Evolutionary conservation across 2,329 filamentous ascomycete species (phyloP).

Genomic region (Xylariaceae sp.): DNA sequence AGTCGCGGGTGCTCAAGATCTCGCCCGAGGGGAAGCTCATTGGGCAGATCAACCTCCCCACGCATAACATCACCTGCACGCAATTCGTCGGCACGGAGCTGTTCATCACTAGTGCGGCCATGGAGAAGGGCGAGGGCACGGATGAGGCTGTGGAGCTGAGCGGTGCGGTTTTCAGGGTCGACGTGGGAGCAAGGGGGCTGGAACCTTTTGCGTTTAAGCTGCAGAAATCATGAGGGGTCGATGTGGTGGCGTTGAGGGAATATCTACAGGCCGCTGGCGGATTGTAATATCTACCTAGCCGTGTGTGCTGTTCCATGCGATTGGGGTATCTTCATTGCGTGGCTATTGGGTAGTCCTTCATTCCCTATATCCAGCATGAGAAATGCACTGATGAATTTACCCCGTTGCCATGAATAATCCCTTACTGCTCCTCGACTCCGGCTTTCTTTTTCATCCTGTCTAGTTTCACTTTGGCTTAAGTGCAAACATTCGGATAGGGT

Average conservation of each 20-base stretch:
- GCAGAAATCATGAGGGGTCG: slow-evolving; percentile 4
- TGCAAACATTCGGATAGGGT: slow-evolving; percentile 75
- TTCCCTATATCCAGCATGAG: background rate
- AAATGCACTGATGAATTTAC: slow-evolving; percentile 4
- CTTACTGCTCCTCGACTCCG: slow-evolving; percentile 40
- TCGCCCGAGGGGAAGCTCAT: slow-evolving; percentile 64
- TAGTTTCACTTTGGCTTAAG: slow-evolving; percentile 49
- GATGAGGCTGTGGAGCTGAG: slow-evolving; percentile 60
- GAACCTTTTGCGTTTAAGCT: slow-evolving; percentile 62
- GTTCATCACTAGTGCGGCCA: slow-evolving; percentile 72
- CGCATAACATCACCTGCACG: slow-evolving; percentile 74
- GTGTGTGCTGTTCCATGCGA: background rate
- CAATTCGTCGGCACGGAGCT: slow-evolving; percentile 72
- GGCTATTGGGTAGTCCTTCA: background rate
- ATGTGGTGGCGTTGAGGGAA: background rate
- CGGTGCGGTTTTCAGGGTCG: slow-evolving; percentile 70
- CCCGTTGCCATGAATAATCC: background rate
- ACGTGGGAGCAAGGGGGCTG: slow-evolving; percentile 68
- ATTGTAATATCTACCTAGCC: slow-evolving; percentile 1
- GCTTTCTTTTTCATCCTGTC: slow-evolving; percentile 48
- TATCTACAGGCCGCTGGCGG: background rate
- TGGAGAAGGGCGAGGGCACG: slow-evolving; percentile 60
- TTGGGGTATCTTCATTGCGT: background rate
- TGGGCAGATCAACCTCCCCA: slow-evolving; percentile 72
- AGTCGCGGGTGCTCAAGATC: slow-evolving; percentile 70